Evolutionary conservation across 2,329 filamentous ascomycete species (phyloP), one percentile per base, ranked within the genome.

Genomic region (Myotisia sp.): DNA sequence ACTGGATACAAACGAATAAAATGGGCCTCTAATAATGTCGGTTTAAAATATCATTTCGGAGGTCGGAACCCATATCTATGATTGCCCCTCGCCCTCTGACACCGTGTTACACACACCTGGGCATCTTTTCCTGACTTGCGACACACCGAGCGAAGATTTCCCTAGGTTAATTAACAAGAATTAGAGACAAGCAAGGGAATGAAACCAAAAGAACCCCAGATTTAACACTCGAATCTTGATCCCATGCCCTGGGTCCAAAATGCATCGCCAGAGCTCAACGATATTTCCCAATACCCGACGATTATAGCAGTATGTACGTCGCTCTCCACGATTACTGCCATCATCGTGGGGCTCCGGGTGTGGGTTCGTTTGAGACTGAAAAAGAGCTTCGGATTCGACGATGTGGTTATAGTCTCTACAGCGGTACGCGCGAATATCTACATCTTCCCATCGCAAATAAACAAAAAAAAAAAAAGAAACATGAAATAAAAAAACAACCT

Each of bases 171-270:
- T n/a, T n/a, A n/a, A n/a, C n/a, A n/a, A n/a, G n/a, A n/a, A n/a
- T n/a, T 8, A 24, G 22, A 3, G 22, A 12, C 22, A 12, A 24
- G 22, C 12, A 24, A 12, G 22, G 3, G 12, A 24, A 24, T 2
- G 22, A 12, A 24, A 12, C 12, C 12, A 24, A 24, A 24, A 12
- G 32, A 29, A 29, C 42, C 37, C 47, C 29, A 13, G n/a, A n/a
- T n/a, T n/a, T n/a, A n/a, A n/a, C n/a, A n/a, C n/a, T n/a, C n/a
- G n/a, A n/a, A n/a, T n/a, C n/a, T n/a, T n/a, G 29, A 13, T 21
- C n/a, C 23, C n/a, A 70, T 69, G 65, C 57, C 51, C 37, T 71
- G 66, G 67, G 65, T 71, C 29, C 43, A 60, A 27, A 61, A 70
- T 51, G 66, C 63, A 32, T 52, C 62, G 5, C 52, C 60, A 5